A percentile compares a stretch with the other conserved stretches of the same genome.
These are phyloP conservation scores for Endocarpon pusillum DNA, from an alignment of 495 filamentous ascomycete genomes.

Conservation along the genomic window DNA sequence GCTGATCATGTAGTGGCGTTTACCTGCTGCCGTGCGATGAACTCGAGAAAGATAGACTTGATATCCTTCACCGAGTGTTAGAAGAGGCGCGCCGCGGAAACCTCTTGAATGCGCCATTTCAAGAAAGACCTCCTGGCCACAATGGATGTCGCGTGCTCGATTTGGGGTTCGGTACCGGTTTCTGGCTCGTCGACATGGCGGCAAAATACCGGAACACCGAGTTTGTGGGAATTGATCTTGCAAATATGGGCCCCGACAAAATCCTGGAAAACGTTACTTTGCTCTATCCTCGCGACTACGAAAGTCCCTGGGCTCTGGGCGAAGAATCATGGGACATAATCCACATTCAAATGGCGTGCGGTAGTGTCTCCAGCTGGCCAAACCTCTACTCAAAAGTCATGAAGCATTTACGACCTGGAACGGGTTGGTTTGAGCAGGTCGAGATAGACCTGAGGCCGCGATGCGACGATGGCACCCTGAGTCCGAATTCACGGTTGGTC, in stretches of 20 bases:
- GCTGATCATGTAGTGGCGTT: slow-evolving; percentile 14
- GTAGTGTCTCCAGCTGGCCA: slow-evolving; percentile 65
- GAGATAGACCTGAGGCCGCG: slow-evolving; percentile 77
- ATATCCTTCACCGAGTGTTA: slow-evolving; percentile 64
- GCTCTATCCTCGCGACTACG: slow-evolving; percentile 52
- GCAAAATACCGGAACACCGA: slow-evolving; percentile 42
- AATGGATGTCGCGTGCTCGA: slow-evolving; percentile 48
- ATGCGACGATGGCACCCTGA: slow-evolving; percentile 50
- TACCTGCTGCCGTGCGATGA: slow-evolving; percentile 37
- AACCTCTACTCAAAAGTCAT: slow-evolving; percentile 54
- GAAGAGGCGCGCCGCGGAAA: slow-evolving; percentile 44
- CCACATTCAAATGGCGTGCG: slow-evolving; percentile 64
- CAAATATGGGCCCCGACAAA: slow-evolving; percentile 61
- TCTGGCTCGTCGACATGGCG: slow-evolving; percentile 81
- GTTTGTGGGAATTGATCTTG: slow-evolving; percentile 63
- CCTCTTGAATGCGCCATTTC: slow-evolving; percentile 14
- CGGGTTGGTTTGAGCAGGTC: slow-evolving; percentile 73
- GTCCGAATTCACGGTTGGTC: slow-evolving; percentile 28
- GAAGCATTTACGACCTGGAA: slow-evolving; percentile 64
- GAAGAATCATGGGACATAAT: slow-evolving; percentile 73
- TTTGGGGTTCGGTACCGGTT: slow-evolving; percentile 75
- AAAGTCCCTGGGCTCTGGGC: slow-evolving; percentile 61
- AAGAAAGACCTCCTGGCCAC: slow-evolving; percentile 35
- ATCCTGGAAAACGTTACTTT: slow-evolving; percentile 52
- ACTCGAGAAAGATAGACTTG: slow-evolving; percentile 56